Evolutionary conservation across 208 protist species (phyloP), one percentile per base, ranked within the genome.

Genomic region (Leishmania lainsoni): DNA sequence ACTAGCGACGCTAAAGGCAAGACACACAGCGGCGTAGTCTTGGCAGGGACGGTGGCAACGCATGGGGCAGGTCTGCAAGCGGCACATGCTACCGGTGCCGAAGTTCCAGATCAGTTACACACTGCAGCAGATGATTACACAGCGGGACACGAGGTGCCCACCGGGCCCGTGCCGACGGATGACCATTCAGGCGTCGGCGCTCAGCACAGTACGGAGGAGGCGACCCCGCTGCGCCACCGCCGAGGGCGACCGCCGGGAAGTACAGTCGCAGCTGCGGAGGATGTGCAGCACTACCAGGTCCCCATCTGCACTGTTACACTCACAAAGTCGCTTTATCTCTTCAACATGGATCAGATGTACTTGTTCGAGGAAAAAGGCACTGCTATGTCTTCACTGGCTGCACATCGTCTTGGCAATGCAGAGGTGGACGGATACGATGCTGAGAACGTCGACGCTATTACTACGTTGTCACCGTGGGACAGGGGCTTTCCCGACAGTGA

Each of bases 291-390:
- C 42, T 92, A 92, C 70, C 22, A 56, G 20, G 83, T 90, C 17
- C 90, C 90, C 9, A 88, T 93, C 16, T 93, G 87, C 71, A 58
- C 79, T 0, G n/a, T 84, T 26, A 63, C 48, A 0, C 5, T 89
- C 3, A 45, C 82, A 51, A 81, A 80, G 35, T 87, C 83, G 9
- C 68, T 92, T 14, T 85, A 84, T 68, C 26, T 92, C 17, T 89
- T 81, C 75, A 93, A 93, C 77, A 42, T 86, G 65, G 88, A 91
- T 51, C 90, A 93, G 78, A 89, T 93, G 85, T 81, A 35, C 26
- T 58, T 75, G 71, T 39, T 29, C 17, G 51, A 61, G 0, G 42
- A n/a, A 17, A n/a, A 20, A 6, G 68, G 45, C 68, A 20, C 42
- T 10, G 8, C 68, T 5, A 20, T 54, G 26, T 54, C 68, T 54